A percentile compares a stretch with the other conserved stretches of the same genome.
Evolutionary conservation across 495 filamentous ascomycete species (phyloP).

Genomic region (Neurospora sp.): DNA sequence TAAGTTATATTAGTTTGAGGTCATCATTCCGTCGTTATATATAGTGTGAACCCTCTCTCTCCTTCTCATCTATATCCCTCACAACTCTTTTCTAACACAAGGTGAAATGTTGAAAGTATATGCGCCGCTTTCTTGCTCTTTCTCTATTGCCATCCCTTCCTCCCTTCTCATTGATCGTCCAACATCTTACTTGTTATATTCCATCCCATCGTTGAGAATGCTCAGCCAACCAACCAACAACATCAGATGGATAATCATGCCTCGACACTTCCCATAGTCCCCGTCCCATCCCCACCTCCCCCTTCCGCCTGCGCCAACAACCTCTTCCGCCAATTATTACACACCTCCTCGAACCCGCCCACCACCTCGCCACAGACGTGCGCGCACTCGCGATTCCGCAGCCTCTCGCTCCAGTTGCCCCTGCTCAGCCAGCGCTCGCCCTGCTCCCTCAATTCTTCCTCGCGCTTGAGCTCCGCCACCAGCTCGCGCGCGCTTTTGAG

Average conservation of each 20-base stretch:
- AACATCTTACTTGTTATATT: background rate
- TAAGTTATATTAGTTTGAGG: background rate
- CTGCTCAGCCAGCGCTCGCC: slow-evolving; percentile 69
- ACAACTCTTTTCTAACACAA: background rate
- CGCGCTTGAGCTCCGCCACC: slow-evolving; percentile 70
- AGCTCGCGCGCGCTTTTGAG: slow-evolving; percentile 68
- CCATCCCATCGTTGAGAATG: background rate
- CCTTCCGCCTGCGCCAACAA: slow-evolving; percentile 37
- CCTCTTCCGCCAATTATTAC: slow-evolving; percentile 46
- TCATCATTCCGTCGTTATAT: background rate
- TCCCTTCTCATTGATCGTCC: background rate
- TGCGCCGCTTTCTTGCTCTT: background rate
- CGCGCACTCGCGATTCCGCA: slow-evolving; percentile 66
- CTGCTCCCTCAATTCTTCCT: slow-evolving; percentile 71
- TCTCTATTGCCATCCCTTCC: background rate
- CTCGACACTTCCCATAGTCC: background rate
- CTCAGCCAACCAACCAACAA: background rate
- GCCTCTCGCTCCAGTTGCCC: slow-evolving; percentile 69
- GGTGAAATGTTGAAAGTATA: background rate
- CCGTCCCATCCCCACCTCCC: background rate
- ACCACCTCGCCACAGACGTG: slow-evolving; percentile 75
- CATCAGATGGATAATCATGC: background rate
- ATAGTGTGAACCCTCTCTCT: background rate
- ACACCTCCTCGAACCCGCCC: slow-evolving; percentile 82
- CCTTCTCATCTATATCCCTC: background rate